These are phyloP conservation scores for Podaxis sp. DNA, from an alignment of 768 basidiomycete genomes.

Conservation along the genomic window DNA sequence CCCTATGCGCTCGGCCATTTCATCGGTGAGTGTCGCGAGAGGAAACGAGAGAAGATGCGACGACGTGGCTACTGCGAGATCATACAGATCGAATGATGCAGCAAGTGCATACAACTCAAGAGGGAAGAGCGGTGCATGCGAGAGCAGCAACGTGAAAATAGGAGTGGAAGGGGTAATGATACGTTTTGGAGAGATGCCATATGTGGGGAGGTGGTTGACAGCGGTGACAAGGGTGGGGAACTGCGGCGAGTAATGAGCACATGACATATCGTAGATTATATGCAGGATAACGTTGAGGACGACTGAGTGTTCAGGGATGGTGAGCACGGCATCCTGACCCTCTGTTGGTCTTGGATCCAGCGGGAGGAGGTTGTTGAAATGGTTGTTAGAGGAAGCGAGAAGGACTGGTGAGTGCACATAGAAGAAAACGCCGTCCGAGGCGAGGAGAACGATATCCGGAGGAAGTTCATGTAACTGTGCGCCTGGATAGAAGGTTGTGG, in stretches of 20 bases:
- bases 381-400: slow-evolving; percentile 59
- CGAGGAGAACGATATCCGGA: slow-evolving; percentile 66
- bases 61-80: slow-evolving; percentile 74
- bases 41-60: slow-evolving; percentile 73
- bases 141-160: slow-evolving; percentile 60
- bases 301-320: slow-evolving; percentile 58
- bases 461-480: slow-evolving; percentile 55
- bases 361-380: slow-evolving; percentile 61
- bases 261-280: slow-evolving; percentile 68
- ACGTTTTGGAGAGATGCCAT: slow-evolving; percentile 56
- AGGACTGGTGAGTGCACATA: slow-evolving; percentile 69
- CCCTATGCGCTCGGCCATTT: slow-evolving; percentile 67
- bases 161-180: slow-evolving; percentile 52
- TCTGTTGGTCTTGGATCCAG: slow-evolving; percentile 34
- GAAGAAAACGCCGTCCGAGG: slow-evolving; percentile 81
- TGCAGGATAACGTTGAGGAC: slow-evolving; percentile 76
- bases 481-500: slow-evolving; percentile 79
- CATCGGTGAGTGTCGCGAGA: slow-evolving; percentile 68
- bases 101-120: slow-evolving; percentile 75
- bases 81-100: slow-evolving; percentile 62
- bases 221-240: slow-evolving; percentile 57
- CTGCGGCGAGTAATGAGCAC: slow-evolving; percentile 71
- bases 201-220: slow-evolving; percentile 54
- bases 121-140: slow-evolving; percentile 66
- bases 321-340: slow-evolving; percentile 54